Evolutionary conservation across 306 rosid species (phyloP).

Genomic region (Macrotyloma uniflorum): DNA sequence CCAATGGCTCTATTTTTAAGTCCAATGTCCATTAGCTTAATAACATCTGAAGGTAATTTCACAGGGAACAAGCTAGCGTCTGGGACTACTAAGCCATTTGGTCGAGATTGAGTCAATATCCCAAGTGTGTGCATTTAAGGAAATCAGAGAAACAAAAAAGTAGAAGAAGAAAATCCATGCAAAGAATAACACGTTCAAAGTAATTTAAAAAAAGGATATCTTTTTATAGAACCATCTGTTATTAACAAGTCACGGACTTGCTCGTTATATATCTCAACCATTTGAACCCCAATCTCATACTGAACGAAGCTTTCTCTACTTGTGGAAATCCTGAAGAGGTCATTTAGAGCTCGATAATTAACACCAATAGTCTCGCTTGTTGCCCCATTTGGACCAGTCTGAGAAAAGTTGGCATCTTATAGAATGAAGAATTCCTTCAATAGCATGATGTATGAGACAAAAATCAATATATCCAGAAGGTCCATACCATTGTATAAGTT

Average conservation of each 20-base stretch:
- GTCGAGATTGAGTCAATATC: constrained; percentile 45
- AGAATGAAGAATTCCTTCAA: constrained; percentile 32
- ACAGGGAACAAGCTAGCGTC: constrained; percentile 58
- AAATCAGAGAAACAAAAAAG: constrained; percentile 30
- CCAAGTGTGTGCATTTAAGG: constrained; percentile 71
- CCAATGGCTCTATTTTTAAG: constrained; percentile 51
- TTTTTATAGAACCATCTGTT: constrained; percentile 36
- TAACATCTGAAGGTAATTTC: constrained; percentile 46
- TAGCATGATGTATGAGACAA: constrained; percentile 17
- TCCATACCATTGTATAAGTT: constrained; percentile 73
- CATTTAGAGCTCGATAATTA: constrained; percentile 56
- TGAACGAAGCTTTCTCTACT: constrained; percentile 31
- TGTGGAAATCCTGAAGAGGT: constrained; percentile 47
- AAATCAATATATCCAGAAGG: constrained; percentile 24
- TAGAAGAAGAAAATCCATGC: constrained; percentile 1
- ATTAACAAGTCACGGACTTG: constrained; percentile 60
- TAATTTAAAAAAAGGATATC: constrained; percentile 48
- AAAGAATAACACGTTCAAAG: constrained; percentile 10
- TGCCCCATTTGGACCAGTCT: constrained; percentile 61
- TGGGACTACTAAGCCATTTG: constrained; percentile 55
- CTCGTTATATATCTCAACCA: constrained; percentile 60
- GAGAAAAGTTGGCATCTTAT: constrained; percentile 37
- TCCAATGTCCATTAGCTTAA: constrained; percentile 52
- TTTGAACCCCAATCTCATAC: constrained; percentile 55
- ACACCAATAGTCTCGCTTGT: constrained; percentile 52